Percentiles rank a stretch among this genome's conserved stretches.
Conservation (phyloP, 1,139 yeast genomes). For the Suhomyces bribrorum region DNA sequence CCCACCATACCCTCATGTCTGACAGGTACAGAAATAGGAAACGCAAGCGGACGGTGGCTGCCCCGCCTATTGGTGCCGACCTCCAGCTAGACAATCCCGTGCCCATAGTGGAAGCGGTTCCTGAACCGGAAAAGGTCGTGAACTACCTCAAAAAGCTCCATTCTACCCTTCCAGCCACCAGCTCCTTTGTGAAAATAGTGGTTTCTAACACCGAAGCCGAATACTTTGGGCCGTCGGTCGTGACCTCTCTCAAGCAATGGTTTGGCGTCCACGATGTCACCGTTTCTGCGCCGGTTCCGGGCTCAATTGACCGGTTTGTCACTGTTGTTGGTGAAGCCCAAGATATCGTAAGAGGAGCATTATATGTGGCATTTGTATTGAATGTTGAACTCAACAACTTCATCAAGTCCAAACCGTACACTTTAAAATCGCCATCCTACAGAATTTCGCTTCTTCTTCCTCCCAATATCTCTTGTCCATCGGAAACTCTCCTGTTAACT, state of each 20-base stretch:
- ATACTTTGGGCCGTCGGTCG: constrained; percentile 22
- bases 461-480: not conserved
- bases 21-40: constrained; percentile 11
- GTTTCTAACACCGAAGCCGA: constrained; percentile 31
- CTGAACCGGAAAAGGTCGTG: constrained; percentile 24
- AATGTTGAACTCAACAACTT: constrained; percentile 29
- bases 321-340: constrained; percentile 28
- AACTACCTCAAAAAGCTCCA: constrained; percentile 22
- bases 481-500: not conserved
- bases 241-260: constrained; percentile 14
- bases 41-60: constrained; percentile 10
- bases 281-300: constrained; percentile 24
- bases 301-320: constrained; percentile 31
- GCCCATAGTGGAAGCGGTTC: constrained; percentile 13
- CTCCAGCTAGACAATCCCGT: constrained; percentile 8
- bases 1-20: constrained; percentile 1
- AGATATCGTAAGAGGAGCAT: constrained; percentile 25
- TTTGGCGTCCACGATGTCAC: constrained; percentile 25
- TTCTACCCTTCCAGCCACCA: not conserved
- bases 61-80: constrained; percentile 1
- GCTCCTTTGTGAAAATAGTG: constrained; percentile 21
- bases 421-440: constrained; percentile 36
- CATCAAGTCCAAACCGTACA: constrained; percentile 20
- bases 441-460: constrained; percentile 2
- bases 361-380: constrained; percentile 25